These are phyloP conservation scores for Aspergillus fischeri DNA, from an alignment of 2,329 filamentous ascomycete species.

Conservation along the genomic window DNA sequence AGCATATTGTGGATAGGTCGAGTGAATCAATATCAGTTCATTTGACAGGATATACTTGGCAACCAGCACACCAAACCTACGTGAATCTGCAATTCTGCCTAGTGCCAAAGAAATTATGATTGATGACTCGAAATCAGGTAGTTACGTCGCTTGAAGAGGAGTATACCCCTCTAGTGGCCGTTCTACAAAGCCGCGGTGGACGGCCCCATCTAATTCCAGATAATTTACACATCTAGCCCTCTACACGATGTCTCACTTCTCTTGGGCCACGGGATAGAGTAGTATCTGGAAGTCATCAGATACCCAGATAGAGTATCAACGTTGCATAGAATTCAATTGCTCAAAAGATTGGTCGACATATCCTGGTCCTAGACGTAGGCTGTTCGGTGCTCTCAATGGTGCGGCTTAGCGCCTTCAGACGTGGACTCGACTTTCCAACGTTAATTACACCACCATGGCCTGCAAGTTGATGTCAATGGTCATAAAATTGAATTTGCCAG, in stretches of 20 bases:
- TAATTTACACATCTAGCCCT: background rate
- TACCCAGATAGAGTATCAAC: background rate
- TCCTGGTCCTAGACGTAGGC: background rate
- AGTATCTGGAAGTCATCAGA: background rate
- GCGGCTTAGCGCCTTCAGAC: conserved; percentile 6
- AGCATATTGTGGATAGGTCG: background rate
- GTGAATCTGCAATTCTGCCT: background rate
- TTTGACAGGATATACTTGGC: background rate
- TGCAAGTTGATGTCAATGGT: background rate
- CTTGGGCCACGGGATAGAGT: background rate
- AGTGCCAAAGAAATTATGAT: background rate
- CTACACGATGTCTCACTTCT: background rate
- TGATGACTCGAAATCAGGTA: background rate
- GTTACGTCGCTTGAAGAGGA: background rate
- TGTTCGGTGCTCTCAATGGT: conserved; percentile 5
- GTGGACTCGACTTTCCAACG: background rate
- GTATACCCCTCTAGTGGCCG: background rate
- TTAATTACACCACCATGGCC: background rate
- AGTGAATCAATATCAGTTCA: background rate
- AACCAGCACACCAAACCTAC: background rate
- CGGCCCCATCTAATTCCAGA: background rate
- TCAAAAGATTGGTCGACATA: background rate
- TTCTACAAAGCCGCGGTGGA: background rate
- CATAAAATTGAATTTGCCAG: background rate
- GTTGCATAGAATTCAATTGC: background rate